Evolutionary conservation across 2,329 filamentous ascomycete genomes (phyloP).

Genomic region (Ceratocystis cacaofunesta): DNA sequence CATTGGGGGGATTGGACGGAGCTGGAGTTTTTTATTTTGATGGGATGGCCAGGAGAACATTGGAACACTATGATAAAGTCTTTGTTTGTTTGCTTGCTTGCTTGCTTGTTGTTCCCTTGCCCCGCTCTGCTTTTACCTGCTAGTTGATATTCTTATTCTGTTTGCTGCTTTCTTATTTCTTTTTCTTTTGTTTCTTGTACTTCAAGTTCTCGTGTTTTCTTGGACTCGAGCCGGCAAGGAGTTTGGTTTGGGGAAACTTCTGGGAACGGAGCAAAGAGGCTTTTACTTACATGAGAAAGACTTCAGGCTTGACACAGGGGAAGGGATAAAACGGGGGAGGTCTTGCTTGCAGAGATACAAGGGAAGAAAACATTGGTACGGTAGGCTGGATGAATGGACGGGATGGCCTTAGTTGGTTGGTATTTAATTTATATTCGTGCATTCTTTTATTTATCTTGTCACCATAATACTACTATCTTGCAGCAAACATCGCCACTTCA

Average conservation of each 20-base stretch:
- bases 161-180: constrained; percentile 4
- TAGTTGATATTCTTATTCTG: constrained; percentile 14
- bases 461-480: too few relatives aligned
- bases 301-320: not conserved
- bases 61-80: constrained; percentile 1
- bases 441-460: not conserved
- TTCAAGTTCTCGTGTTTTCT: not conserved
- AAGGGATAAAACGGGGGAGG: not conserved
- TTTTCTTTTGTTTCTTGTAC: constrained; percentile 3
- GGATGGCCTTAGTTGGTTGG: not conserved
- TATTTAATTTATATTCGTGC: not conserved
- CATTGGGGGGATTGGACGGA: constrained; percentile 14
- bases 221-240: not conserved
- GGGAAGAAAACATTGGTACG: not conserved
- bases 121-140: too few relatives aligned
- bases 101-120: constrained; percentile 9
- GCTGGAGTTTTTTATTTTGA: constrained; percentile 12
- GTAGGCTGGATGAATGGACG: not conserved
- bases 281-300: too few relatives aligned
- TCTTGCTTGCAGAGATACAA: not conserved
- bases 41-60: constrained; percentile 10
- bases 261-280: not conserved
- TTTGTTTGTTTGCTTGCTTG: constrained; percentile 10
- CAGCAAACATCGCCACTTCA: not conserved
- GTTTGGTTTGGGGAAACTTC: not conserved